These are phyloP conservation scores for Xylariomycetidae sp. DNA, from an alignment of 2,329 filamentous ascomycete genomes.

Conservation along the genomic window DNA sequence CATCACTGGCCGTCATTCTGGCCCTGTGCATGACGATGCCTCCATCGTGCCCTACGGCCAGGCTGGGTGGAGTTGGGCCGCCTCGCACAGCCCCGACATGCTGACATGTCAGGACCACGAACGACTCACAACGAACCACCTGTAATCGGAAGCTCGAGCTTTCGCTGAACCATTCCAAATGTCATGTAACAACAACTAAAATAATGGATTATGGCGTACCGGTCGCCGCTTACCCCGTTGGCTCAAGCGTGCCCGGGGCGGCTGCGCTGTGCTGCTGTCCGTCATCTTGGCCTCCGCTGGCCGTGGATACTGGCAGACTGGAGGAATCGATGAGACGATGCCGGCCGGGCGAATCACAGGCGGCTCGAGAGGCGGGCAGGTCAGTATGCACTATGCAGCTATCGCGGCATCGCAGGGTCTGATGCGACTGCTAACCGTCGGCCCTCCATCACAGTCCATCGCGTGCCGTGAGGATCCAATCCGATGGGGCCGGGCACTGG, in stretches of 20 bases:
- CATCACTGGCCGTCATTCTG: background rate
- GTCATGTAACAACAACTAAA: too few relatives aligned
- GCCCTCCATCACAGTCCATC: too few relatives aligned
- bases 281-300: background rate
- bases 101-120: conserved; percentile 13
- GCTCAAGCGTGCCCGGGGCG: background rate
- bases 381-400: conserved; percentile 1
- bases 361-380: too few relatives aligned
- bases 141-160: background rate
- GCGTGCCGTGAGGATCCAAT: conserved; percentile 20
- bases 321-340: background rate
- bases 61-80: conserved; percentile 12
- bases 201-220: background rate
- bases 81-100: conserved; percentile 16
- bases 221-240: background rate
- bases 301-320: background rate
- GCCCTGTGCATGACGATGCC: conserved; percentile 13
- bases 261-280: background rate
- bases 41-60: conserved; percentile 8
- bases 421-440: background rate
- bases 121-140: background rate
- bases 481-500: conserved; percentile 22
- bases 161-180: too few relatives aligned
- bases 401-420: background rate
- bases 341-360: background rate